Percentiles rank a stretch among this genome's conserved stretches.
Evolutionary conservation across 2,329 filamentous ascomycete species (phyloP).

Genomic region (Emmonsiellopsis sp.): DNA sequence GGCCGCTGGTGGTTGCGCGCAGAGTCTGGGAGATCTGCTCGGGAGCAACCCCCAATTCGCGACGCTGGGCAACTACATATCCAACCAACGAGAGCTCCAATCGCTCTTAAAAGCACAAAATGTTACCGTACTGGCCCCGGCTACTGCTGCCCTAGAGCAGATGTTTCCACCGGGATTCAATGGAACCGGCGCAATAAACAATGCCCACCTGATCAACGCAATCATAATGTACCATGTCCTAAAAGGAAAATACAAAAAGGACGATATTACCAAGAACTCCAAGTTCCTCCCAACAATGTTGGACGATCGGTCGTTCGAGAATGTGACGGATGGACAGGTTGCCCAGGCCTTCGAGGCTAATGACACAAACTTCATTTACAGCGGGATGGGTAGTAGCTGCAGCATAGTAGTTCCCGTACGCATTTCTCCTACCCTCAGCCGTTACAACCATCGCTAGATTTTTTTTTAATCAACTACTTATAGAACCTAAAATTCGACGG

Average conservation of each 20-base stretch:
- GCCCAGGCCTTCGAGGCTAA: constrained; percentile 38
- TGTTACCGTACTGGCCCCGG: constrained; percentile 50
- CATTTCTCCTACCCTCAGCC: no score
- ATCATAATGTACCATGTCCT: constrained; percentile 51
- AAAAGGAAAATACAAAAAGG: constrained; percentile 39
- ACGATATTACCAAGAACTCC: constrained; percentile 24
- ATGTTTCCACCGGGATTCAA: constrained; percentile 21
- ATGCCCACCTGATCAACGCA: constrained; percentile 26
- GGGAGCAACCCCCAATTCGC: constrained; percentile 11
- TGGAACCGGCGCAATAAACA: constrained; percentile 17
- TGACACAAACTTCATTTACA: constrained; percentile 38
- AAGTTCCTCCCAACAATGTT: constrained; percentile 40
- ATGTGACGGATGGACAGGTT: constrained; percentile 51
- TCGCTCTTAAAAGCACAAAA: constrained; percentile 33
- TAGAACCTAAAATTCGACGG: constrained; percentile 46
- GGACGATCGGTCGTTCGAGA: constrained; percentile 43
- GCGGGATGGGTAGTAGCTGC: constrained; percentile 34
- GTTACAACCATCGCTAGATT: not conserved
- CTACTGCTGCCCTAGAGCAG: constrained; percentile 38
- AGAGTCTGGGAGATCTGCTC: constrained; percentile 9
- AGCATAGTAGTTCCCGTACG: constrained; percentile 36
- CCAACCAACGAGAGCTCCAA: constrained; percentile 5
- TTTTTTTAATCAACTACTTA: not conserved
- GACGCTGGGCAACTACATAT: constrained; percentile 10
- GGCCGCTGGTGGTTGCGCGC: constrained; percentile 8